phyloP scores from a whole-genome alignment of 371 early-diverging fungal genomes.

The Mucor irregularis region DNA sequence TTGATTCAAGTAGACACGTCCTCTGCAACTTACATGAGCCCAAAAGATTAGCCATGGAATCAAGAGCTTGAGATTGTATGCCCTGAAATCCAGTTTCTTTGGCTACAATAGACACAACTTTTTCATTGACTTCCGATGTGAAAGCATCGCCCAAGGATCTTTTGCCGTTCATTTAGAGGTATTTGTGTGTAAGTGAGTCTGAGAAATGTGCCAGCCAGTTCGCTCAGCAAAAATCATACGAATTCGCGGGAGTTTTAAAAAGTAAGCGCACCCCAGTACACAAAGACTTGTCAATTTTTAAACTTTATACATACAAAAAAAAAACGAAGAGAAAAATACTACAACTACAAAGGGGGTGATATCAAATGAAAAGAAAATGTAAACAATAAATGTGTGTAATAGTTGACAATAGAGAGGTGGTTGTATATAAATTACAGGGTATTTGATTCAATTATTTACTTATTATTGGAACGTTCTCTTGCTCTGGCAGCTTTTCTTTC shows the following conservation, averaged over 20 bases:
- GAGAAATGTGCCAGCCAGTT: no score
- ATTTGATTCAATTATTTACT: neutral
- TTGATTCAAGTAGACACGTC: neutral
- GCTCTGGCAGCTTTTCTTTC: slow-evolving; percentile 21
- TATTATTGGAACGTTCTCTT: slow-evolving; percentile 15
- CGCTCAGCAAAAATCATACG: no score
- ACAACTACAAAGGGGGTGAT: neutral
- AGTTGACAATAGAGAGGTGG: no score
- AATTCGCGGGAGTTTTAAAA: no score
- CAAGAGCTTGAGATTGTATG: slow-evolving; percentile 47
- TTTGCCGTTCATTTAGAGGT: slow-evolving; percentile 19
- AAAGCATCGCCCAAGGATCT: slow-evolving; percentile 17
- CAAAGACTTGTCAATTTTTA: no score
- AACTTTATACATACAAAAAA: no score
- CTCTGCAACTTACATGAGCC: slow-evolving; percentile 45
- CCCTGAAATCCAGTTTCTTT: slow-evolving; percentile 53
- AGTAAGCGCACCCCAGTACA: no score
- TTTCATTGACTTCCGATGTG: slow-evolving; percentile 14
- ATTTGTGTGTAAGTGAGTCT: no score
- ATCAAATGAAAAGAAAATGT: neutral
- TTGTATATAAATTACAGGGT: neutral
- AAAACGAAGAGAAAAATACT: no score
- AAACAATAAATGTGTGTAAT: neutral
- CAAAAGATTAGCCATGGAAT: slow-evolving; percentile 41
- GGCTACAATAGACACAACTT: slow-evolving; percentile 33